Conservation (phyloP, 768 basidiomycete genomes). For the Coprinopsis strossmayeri region DNA sequence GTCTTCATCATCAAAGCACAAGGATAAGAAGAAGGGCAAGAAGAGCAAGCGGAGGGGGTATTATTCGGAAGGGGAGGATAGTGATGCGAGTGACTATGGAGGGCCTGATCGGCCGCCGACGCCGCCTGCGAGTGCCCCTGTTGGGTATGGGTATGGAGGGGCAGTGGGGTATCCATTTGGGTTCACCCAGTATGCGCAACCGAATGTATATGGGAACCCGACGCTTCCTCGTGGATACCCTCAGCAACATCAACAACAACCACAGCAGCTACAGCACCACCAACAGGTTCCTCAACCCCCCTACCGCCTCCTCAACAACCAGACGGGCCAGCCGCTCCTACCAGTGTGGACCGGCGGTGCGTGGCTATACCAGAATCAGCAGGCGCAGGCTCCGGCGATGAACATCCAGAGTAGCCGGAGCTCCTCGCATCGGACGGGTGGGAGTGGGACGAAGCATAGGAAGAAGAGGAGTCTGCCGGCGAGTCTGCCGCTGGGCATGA, state of each 20-base stretch:
- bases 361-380: constrained; percentile 2
- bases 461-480: background rate
- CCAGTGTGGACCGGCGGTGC: background rate
- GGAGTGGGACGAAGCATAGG: background rate
- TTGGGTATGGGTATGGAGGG: background rate
- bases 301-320: background rate
- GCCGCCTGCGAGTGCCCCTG: constrained; percentile 2
- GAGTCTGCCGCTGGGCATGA: background rate
- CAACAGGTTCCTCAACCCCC: background rate
- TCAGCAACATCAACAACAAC: background rate
- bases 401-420: background rate
- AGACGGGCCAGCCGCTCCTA: background rate
- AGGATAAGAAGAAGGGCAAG: background rate
- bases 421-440: background rate
- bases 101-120: constrained; percentile 9
- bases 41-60: background rate
- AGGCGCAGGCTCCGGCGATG: background rate
- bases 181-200: background rate
- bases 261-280: background rate
- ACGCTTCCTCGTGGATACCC: background rate
- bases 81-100: background rate
- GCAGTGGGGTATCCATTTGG: background rate
- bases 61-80: background rate
- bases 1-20: background rate
- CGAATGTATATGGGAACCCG: too few relatives aligned